These are phyloP conservation scores for Aspergillus tanneri DNA, from an alignment of 2,329 filamentous ascomycete species.

Conservation along the genomic window DNA sequence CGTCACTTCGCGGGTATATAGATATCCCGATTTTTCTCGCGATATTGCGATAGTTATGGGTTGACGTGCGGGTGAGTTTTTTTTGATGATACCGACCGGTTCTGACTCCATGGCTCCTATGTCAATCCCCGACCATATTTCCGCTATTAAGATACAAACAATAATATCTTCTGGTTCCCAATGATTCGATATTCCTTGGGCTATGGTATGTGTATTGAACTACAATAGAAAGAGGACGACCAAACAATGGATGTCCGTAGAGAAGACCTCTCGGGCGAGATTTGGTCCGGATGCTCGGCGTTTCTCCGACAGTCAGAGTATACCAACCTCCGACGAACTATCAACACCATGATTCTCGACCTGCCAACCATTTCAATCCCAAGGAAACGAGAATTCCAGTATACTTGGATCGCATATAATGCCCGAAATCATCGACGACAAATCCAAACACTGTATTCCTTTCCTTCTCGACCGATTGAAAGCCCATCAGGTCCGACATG, in stretches of 20 bases:
- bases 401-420: conserved; percentile 30
- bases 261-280: background rate
- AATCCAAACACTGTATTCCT: conserved; percentile 72
- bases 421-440: conserved; percentile 68
- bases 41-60: too few relatives aligned
- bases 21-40: too few relatives aligned
- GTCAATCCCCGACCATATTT: too few relatives aligned
- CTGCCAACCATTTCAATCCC: background rate
- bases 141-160: too few relatives aligned
- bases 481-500: conserved; percentile 48
- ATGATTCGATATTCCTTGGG: too few relatives aligned
- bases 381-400: too few relatives aligned
- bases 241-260: background rate
- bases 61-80: too few relatives aligned
- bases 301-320: background rate
- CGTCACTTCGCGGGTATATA: too few relatives aligned
- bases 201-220: too few relatives aligned
- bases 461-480: conserved; percentile 67
- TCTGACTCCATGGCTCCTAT: too few relatives aligned
- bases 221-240: background rate
- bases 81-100: too few relatives aligned
- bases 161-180: too few relatives aligned
- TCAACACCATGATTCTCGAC: background rate
- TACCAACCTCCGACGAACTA: background rate
- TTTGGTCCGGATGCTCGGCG: conserved; percentile 1